Evolutionary conservation across 345 rosid genomes (phyloP).

Genomic region (Camelina hispida): DNA sequence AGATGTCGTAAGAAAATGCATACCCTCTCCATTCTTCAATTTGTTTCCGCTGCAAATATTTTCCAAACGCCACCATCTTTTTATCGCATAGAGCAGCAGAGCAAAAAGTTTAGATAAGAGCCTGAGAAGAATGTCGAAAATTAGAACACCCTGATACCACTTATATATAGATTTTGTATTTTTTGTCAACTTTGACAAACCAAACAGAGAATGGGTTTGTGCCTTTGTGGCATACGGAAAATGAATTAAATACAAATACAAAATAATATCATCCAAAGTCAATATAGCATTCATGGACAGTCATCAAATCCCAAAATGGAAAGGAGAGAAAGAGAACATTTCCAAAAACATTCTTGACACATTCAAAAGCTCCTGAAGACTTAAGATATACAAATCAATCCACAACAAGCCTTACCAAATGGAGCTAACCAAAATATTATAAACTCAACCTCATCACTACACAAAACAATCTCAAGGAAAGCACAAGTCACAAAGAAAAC

Average conservation of each 20-base stretch:
- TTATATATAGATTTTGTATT: conserved; percentile 40
- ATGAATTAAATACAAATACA: conserved; percentile 29
- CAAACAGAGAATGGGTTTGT: conserved; percentile 33
- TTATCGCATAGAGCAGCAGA: conserved; percentile 37
- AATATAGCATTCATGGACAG: background rate
- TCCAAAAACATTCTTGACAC: conserved; percentile 18
- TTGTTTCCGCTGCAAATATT: conserved; percentile 83
- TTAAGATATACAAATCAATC: conserved; percentile 19
- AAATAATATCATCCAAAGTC: conserved; percentile 41
- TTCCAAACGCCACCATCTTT: conserved; percentile 94
- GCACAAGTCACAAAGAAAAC: conserved; percentile 1
- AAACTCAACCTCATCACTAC: background rate
- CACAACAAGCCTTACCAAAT: conserved; percentile 9
- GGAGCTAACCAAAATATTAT: background rate
- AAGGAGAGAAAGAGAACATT: conserved; percentile 27
- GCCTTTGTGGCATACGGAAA: conserved; percentile 20
- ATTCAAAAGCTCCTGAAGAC: conserved; percentile 22
- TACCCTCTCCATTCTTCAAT: conserved; percentile 92
- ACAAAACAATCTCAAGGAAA: background rate
- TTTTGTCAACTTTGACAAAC: conserved; percentile 35
- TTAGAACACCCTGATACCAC: conserved; percentile 23
- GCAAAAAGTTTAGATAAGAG: conserved; percentile 14
- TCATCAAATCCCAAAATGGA: conserved; percentile 23
- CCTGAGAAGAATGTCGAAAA: conserved; percentile 37
- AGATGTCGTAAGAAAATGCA: conserved; percentile 31